phyloP scores from a whole-genome alignment of 2,329 filamentous ascomycete genomes.

The Septoria petroselini region DNA sequence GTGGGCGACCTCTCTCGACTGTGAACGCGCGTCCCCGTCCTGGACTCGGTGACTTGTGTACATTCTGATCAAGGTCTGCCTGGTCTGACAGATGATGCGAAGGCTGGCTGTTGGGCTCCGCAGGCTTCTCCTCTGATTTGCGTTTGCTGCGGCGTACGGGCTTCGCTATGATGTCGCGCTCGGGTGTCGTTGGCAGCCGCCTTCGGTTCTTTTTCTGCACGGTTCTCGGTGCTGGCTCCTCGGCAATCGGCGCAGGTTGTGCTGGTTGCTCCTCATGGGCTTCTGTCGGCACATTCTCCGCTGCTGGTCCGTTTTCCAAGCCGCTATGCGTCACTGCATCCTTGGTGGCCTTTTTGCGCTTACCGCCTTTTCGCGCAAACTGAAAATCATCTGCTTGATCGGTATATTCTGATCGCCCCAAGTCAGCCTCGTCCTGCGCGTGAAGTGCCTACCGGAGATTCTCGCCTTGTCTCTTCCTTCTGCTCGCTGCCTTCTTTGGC shows the following conservation, averaged over 20 bases:
- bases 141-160: slow-evolving; percentile 45
- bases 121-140: slow-evolving; percentile 40
- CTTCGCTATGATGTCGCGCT: slow-evolving; percentile 33
- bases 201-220: slow-evolving; percentile 36
- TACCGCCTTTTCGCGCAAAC: slow-evolving; percentile 42
- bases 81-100: slow-evolving; percentile 31
- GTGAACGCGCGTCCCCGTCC: slow-evolving; percentile 32
- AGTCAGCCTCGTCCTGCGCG: slow-evolving; percentile 9
- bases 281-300: slow-evolving; percentile 16
- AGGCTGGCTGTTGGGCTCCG: slow-evolving; percentile 29
- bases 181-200: slow-evolving; percentile 36
- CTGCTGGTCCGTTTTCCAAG: slow-evolving; percentile 21
- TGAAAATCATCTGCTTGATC: slow-evolving; percentile 50
- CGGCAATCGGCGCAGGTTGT: slow-evolving; percentile 20
- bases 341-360: slow-evolving; percentile 29
- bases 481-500: slow-evolving; percentile 35
- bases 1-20: slow-evolving; percentile 44
- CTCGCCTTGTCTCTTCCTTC: slow-evolving; percentile 38
- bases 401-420: slow-evolving; percentile 35
- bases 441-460: slow-evolving; percentile 8
- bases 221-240: slow-evolving; percentile 29
- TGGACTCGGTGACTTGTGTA: slow-evolving; percentile 33
- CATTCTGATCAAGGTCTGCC: slow-evolving; percentile 30
- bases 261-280: slow-evolving; percentile 19
- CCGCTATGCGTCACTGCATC: slow-evolving; percentile 31